These are phyloP conservation scores for Blastocystis sp. DNA, from an alignment of 352 stramenopile genomes.

Conservation along the genomic window DNA sequence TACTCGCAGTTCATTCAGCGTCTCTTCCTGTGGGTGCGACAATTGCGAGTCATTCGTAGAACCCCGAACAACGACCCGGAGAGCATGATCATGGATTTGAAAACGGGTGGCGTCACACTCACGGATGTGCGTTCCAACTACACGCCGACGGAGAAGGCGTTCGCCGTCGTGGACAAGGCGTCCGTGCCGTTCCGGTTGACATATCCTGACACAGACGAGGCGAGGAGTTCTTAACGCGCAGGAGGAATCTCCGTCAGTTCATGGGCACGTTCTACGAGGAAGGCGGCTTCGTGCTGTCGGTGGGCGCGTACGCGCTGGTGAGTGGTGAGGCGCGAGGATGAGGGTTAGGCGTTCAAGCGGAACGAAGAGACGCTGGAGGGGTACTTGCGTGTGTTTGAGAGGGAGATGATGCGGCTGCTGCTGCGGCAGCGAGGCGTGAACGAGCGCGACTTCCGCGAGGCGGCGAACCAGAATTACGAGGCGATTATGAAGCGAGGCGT, in stretches of 20 bases:
- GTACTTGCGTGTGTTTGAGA: constrained; percentile 19
- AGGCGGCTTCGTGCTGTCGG: not conserved
- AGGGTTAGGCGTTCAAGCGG: constrained; percentile 46
- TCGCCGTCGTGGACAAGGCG: not conserved
- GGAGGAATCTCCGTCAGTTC: constrained; percentile 1
- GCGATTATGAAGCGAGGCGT: not conserved
- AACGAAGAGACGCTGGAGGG: constrained; percentile 27
- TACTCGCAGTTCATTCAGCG: constrained; percentile 66
- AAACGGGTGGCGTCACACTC: not conserved
- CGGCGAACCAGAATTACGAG: not conserved
- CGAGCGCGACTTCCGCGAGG: constrained; percentile 12
- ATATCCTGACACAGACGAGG: not conserved
- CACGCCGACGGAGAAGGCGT: not conserved
- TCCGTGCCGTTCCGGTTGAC: constrained; percentile 41
- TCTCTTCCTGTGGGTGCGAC: constrained; percentile 1
- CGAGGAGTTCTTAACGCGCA: not conserved
- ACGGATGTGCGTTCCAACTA: constrained; percentile 28
- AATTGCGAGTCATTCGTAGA: not conserved
- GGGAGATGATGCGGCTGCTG: constrained; percentile 7
- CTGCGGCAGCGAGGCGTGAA: not conserved
- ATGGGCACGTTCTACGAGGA: constrained; percentile 41
- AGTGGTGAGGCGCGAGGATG: not conserved
- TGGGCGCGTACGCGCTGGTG: constrained; percentile 30
- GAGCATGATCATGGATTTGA: constrained; percentile 4
- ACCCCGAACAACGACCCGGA: not conserved